A percentile compares a stretch with the other conserved stretches of the same genome.
Evolutionary conservation across 2,329 filamentous ascomycete genomes (phyloP).

Genomic region (Verticillium nubilum): DNA sequence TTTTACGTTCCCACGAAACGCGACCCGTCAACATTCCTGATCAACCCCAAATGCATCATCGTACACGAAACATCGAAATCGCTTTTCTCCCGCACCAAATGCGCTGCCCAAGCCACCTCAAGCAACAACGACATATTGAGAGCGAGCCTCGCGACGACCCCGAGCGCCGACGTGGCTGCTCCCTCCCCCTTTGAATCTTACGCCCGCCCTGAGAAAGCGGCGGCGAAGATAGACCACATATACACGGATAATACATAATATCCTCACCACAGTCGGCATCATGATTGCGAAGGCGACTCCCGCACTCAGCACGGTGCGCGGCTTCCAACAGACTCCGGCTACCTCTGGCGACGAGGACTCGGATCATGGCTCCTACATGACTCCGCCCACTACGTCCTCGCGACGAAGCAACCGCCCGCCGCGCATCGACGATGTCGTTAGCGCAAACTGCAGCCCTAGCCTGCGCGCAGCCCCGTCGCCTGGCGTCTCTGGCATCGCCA

Average conservation of each 20-base stretch:
- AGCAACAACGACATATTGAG: constrained; percentile 42
- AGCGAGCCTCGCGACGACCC: constrained; percentile 51
- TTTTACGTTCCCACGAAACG: constrained; percentile 7
- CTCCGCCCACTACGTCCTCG: constrained; percentile 15
- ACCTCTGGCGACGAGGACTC: constrained; percentile 55
- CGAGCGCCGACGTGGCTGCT: constrained; percentile 50
- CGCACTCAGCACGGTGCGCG: constrained; percentile 50
- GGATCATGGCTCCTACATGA: constrained; percentile 32
- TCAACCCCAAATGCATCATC: constrained; percentile 50
- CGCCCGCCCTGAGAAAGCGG: neutral
- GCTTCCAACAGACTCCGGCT: constrained; percentile 48
- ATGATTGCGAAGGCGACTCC: constrained; percentile 44
- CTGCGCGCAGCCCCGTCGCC: constrained; percentile 49
- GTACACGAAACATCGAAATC: constrained; percentile 36
- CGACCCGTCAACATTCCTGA: constrained; percentile 10
- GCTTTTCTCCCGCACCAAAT: constrained; percentile 53
- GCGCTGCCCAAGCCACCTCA: constrained; percentile 45
- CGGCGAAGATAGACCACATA: neutral
- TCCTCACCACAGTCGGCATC: constrained; percentile 5
- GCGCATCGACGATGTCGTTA: constrained; percentile 51
- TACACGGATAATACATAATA: neutral
- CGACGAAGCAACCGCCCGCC: constrained; percentile 27
- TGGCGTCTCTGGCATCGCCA: constrained; percentile 69
- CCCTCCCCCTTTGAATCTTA: constrained; percentile 19
- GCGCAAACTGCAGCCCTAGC: constrained; percentile 57